Evolutionary conservation across 1,284 basidiomycete species (phyloP).

Genomic region (Neonothopanus nambi): DNA sequence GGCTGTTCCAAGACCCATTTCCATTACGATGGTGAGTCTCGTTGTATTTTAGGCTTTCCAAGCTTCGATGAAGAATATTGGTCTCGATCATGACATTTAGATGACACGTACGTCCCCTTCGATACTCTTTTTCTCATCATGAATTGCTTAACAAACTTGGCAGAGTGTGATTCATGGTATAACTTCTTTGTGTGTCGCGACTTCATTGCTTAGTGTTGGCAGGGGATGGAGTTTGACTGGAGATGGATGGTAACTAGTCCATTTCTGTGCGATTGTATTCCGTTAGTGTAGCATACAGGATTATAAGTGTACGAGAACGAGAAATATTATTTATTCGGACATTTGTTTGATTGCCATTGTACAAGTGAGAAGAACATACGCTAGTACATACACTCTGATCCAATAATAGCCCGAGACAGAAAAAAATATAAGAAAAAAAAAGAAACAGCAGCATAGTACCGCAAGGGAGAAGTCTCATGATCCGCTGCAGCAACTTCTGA

Average conservation of each 20-base stretch:
- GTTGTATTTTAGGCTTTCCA: neutral
- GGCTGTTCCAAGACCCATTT: slow-evolving; percentile 57
- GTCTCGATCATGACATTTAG: slow-evolving; percentile 22
- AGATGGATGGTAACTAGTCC: no score
- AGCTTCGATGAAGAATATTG: slow-evolving; percentile 20
- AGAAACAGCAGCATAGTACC: no score
- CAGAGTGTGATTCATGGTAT: slow-evolving; percentile 12
- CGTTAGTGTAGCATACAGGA: neutral
- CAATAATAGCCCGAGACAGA: neutral
- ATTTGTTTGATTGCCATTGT: neutral
- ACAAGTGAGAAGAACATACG: neutral
- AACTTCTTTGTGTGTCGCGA: neutral
- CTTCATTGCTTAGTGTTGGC: neutral
- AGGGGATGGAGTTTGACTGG: neutral
- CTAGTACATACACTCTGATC: neutral
- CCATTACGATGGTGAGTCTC: slow-evolving; percentile 67
- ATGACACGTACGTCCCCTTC: slow-evolving; percentile 40
- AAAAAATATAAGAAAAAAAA: no score
- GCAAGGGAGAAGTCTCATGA: neutral
- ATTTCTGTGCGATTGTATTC: neutral
- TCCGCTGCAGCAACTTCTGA: slow-evolving; percentile 16
- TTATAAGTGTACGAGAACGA: neutral
- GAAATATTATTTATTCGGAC: no score
- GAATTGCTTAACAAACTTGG: neutral
- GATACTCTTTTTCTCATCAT: neutral